Percentiles rank a stretch among this genome's conserved stretches.
Conservation (phyloP, 2,329 filamentous ascomycete genomes). For the Cordyceps pruinosa region DNA sequence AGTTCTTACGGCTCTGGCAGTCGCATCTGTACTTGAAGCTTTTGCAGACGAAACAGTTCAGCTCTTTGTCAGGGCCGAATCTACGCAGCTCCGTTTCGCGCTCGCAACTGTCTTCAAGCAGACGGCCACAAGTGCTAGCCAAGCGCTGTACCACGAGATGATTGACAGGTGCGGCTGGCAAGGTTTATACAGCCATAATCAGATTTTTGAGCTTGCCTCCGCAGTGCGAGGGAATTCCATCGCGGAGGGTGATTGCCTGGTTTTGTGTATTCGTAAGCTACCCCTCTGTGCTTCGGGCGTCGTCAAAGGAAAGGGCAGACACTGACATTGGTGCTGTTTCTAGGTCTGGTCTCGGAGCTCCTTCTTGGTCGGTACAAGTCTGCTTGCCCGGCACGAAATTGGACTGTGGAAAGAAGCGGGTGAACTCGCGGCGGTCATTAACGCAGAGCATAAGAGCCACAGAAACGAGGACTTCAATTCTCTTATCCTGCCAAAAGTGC, state of each 20-base stretch:
- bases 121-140: neutral
- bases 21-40: constrained; percentile 17
- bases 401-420: constrained; percentile 18
- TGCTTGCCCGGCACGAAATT: constrained; percentile 19
- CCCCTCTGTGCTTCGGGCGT: neutral
- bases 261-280: neutral
- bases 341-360: constrained; percentile 14
- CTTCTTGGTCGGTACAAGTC: constrained; percentile 19
- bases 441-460: neutral
- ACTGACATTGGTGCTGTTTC: neutral
- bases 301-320: no score
- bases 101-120: constrained; percentile 15
- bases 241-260: constrained; percentile 22
- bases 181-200: constrained; percentile 21
- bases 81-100: constrained; percentile 8
- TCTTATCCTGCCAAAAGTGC: neutral
- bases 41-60: constrained; percentile 11
- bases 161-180: constrained; percentile 24
- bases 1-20: constrained; percentile 17
- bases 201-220: constrained; percentile 18
- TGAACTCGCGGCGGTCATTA: neutral
- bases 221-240: constrained; percentile 19
- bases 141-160: neutral
- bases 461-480: neutral
- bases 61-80: neutral